phyloP scores from a whole-genome alignment of 768 basidiomycete species.

The Rhizopogon vulgaris region DNA sequence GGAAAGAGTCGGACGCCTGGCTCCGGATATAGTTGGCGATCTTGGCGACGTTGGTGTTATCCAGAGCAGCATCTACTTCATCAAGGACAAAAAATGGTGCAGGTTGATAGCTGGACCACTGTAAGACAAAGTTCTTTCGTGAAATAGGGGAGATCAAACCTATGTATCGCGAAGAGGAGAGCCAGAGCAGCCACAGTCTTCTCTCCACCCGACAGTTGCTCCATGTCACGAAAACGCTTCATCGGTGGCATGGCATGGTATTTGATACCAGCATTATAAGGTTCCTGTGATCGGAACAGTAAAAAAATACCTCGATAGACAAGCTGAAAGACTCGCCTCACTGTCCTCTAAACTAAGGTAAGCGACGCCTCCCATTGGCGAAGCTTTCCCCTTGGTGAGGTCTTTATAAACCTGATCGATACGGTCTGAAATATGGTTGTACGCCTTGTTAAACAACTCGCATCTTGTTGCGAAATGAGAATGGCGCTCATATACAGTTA shows the following conservation, averaged over 20 bases:
- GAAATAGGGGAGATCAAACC: slow-evolving; percentile 36
- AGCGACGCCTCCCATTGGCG: slow-evolving; percentile 93
- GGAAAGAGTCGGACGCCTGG: slow-evolving; percentile 81
- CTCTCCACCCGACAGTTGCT: slow-evolving; percentile 95
- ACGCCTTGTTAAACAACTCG: slow-evolving; percentile 93
- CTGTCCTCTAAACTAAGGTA: slow-evolving; percentile 94
- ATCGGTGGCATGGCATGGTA: slow-evolving; percentile 99
- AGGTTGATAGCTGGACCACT: slow-evolving; percentile 73
- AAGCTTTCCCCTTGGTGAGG: slow-evolving; percentile 89
- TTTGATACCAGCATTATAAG: slow-evolving; percentile 85
- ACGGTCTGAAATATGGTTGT: slow-evolving; percentile 89
- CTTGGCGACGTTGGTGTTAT: slow-evolving; percentile 97
- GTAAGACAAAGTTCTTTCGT: neutral
- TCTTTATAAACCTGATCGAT: slow-evolving; percentile 98
- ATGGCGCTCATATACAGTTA: neutral
- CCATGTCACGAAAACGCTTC: slow-evolving; percentile 99
- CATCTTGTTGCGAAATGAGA: slow-evolving; percentile 30
- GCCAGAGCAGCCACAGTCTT: slow-evolving; percentile 99
- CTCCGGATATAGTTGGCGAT: slow-evolving; percentile 88
- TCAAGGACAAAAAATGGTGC: slow-evolving; percentile 99
- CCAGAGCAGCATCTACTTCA: slow-evolving; percentile 95
- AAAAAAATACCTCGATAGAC: slow-evolving; percentile 10
- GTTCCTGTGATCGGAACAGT: slow-evolving; percentile 45
- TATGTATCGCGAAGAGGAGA: slow-evolving; percentile 93
- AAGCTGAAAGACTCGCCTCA: slow-evolving; percentile 56